Evolutionary conservation across 2,329 filamentous ascomycete species (phyloP).

Genomic region (Gnomoniopsis smithogilvyi): DNA sequence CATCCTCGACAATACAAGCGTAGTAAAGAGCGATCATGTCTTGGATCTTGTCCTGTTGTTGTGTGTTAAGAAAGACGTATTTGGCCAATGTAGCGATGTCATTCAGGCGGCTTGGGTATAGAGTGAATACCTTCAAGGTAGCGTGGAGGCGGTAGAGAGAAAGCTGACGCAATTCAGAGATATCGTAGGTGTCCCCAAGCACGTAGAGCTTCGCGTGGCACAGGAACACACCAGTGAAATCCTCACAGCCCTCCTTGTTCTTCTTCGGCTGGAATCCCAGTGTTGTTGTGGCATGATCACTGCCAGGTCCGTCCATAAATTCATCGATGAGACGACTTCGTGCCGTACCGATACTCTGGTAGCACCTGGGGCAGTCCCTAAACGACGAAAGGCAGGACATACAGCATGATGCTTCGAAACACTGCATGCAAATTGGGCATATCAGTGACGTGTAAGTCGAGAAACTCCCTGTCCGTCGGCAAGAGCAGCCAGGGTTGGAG

Average conservation of each 20-base stretch:
- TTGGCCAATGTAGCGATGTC: slow-evolving; percentile 6
- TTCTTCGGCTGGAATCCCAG: background rate
- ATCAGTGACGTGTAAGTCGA: too few relatives aligned
- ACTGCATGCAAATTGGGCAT: too few relatives aligned
- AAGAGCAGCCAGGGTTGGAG: too few relatives aligned
- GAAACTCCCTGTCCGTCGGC: too few relatives aligned
- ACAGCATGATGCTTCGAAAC: too few relatives aligned
- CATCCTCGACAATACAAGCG: slow-evolving; percentile 17
- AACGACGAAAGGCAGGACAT: too few relatives aligned
- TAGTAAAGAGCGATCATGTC: slow-evolving; percentile 12
- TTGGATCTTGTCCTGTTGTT: slow-evolving; percentile 8
- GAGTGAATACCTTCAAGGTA: slow-evolving; percentile 13
- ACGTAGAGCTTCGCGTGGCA: slow-evolving; percentile 20
- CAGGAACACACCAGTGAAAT: slow-evolving; percentile 16
- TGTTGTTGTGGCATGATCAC: background rate
- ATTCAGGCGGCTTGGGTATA: slow-evolving; percentile 8
- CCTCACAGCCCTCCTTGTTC: slow-evolving; percentile 15
- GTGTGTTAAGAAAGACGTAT: slow-evolving; percentile 17
- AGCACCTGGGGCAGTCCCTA: rapidly evolving
- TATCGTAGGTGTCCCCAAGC: slow-evolving; percentile 16
- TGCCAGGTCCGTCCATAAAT: background rate
- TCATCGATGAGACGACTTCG: background rate
- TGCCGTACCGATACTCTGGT: too few relatives aligned
- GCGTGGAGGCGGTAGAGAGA: slow-evolving; percentile 11
- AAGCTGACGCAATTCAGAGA: slow-evolving; percentile 2